Conservation (phyloP, 169 alveolate species). For the Plasmodium reichenowi region DNA sequence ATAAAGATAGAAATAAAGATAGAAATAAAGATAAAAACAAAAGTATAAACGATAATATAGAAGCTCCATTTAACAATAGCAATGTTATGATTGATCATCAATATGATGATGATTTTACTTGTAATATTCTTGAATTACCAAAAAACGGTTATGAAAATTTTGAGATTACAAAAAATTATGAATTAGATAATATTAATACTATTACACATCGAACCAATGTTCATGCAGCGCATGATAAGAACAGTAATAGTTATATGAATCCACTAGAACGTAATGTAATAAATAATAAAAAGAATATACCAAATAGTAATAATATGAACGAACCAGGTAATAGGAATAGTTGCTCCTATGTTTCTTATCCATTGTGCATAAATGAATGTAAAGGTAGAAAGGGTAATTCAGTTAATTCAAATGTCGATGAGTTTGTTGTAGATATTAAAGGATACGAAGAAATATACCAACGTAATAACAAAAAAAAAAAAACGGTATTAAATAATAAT, state of each 20-base stretch:
- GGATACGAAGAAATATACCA: background rate
- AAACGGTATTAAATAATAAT: background rate
- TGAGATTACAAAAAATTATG: too few relatives aligned
- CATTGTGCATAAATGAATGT: background rate
- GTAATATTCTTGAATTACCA: too few relatives aligned
- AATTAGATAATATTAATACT: too few relatives aligned
- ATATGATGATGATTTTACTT: too few relatives aligned
- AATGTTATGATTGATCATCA: too few relatives aligned
- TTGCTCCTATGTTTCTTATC: background rate
- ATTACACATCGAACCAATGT: too few relatives aligned
- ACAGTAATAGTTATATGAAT: background rate
- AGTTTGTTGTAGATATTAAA: conserved; percentile 6
- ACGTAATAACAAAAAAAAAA: background rate
- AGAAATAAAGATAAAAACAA: too few relatives aligned
- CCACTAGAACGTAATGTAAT: background rate
- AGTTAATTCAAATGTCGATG: background rate
- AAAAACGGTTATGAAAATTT: too few relatives aligned
- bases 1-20: too few relatives aligned
- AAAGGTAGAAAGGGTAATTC: background rate
- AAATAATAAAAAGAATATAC: background rate
- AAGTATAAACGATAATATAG: too few relatives aligned
- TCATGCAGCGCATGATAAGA: too few relatives aligned
- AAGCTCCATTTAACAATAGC: too few relatives aligned
- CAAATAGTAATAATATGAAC: conserved; percentile 4
- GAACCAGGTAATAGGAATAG: background rate